phyloP scores from a whole-genome alignment of 768 basidiomycete genomes.

The Lactifluus pinguis region DNA sequence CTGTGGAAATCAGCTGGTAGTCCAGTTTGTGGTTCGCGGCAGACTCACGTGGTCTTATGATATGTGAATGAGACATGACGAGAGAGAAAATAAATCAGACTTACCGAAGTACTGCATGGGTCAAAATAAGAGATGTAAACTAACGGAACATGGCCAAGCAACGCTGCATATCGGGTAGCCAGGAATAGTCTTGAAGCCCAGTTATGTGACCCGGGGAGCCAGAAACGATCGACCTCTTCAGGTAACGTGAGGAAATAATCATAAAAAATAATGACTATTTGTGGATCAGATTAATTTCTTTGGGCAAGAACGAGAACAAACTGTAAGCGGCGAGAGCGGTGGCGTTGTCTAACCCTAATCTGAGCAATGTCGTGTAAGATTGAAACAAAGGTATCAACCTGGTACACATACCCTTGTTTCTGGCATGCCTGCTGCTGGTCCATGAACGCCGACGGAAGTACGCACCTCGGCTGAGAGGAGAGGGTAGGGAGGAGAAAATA shows the following conservation, averaged over 20 bases:
- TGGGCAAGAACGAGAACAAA: neutral
- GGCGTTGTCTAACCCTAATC: neutral
- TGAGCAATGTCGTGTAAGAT: neutral
- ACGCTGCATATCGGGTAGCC: slow-evolving; percentile 20
- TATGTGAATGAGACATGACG: neutral
- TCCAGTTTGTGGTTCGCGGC: too few relatives aligned
- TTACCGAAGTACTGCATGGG: neutral
- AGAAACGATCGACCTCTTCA: slow-evolving; percentile 36
- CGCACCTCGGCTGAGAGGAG: too few relatives aligned
- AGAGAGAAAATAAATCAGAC: neutral
- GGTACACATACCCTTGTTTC: neutral
- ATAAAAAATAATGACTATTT: slow-evolving; percentile 29
- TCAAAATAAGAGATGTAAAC: slow-evolving; percentile 1
- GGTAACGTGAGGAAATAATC: slow-evolving; percentile 40
- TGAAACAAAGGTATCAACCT: too few relatives aligned
- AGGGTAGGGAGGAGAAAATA: neutral
- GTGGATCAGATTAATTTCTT: neutral
- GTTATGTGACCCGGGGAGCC: slow-evolving; percentile 24
- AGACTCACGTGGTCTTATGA: neutral
- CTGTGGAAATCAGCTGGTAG: neutral
- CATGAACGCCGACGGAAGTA: neutral
- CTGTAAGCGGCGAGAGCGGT: neutral
- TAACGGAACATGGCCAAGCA: slow-evolving; percentile 20
- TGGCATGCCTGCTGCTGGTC: neutral
- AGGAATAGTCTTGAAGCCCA: slow-evolving; percentile 19